Base-by-base conservation (phyloP, 441 rosid genomes). In the Lepidium campestre region DNA sequence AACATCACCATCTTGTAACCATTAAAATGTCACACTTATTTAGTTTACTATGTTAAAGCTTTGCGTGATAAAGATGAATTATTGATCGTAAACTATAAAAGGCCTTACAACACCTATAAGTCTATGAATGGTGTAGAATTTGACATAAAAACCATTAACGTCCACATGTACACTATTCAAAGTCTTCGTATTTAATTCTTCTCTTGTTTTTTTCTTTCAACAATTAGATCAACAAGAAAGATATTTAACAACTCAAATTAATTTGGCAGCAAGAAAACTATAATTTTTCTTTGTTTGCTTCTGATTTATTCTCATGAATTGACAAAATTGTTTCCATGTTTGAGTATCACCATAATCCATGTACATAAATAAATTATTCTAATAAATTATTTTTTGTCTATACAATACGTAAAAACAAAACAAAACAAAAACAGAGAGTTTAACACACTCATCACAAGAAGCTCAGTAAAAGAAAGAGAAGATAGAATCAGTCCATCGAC, bases 381-480 rank as follows among this genome's bases (percentile, higher is more conserved):
- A 7, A 29, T 29, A 29, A 29, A 29, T 1, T 29, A 29, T 10
- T 29, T 29, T 1, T 29, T 29, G 23, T 15, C 23, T 53, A 31
- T 10, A 31, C 14, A 53, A 10, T 7, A 29, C 23, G 23, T 15
- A 13, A 52, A 31, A 53, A 0, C 3, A 34, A 17, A 40, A 44
- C 1, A 3, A n/a, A 40, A 1, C 40, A 9, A 46, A 39, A 63
- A 20, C n/a, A 29, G 18, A 27, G 50, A 29, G 23, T 13, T 9
- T 1, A 42, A 29, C 19, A 63, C 18, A 52, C 44, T 17, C 75
- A 71, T n/a, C 70, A 57, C 59, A 15, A 29, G 13, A 71, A 54
- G 58, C 52, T 20, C 20, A 27, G 57, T 52, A 27, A 19, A 48
- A 13, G 15, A 18, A 29, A 47, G 2, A 39, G 23, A 42, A 40